Conservation (phyloP, 2,329 filamentous ascomycete species). For the Colletotrichum chrysophilum region DNA sequence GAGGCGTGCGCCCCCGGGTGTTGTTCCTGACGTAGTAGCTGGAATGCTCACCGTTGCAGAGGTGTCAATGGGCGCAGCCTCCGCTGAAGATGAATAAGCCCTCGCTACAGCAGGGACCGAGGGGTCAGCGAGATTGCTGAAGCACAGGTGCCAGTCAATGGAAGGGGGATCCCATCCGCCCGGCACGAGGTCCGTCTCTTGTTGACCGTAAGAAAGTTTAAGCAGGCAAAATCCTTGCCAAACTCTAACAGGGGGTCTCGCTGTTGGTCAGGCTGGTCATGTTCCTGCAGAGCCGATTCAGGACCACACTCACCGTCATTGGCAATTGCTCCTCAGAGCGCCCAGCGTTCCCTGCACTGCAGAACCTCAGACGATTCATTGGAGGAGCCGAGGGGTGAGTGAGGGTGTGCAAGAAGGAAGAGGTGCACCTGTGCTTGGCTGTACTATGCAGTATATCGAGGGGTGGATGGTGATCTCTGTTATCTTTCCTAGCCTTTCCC, state of each 20-base stretch:
- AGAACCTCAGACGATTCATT: constrained; percentile 18
- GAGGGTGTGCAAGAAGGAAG: background rate
- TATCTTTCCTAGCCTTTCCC: background rate
- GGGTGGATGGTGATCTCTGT: background rate
- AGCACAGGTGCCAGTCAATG: background rate
- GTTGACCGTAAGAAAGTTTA: background rate
- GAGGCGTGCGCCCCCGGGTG: background rate
- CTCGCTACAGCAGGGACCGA: background rate
- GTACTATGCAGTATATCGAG: no score
- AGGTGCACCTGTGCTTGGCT: background rate
- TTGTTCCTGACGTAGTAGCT: background rate
- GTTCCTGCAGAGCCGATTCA: constrained; percentile 10
- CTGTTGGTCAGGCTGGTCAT: background rate
- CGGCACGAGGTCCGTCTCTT: background rate
- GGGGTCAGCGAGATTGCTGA: background rate
- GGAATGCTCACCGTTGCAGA: background rate
- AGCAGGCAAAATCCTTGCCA: background rate
- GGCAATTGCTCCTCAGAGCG: background rate
- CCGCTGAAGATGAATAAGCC: background rate
- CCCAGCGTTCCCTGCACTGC: background rate
- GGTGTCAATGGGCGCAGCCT: background rate
- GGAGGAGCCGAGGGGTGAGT: background rate
- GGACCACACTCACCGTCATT: background rate
- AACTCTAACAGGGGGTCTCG: background rate
- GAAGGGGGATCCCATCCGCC: background rate